phyloP scores from a whole-genome alignment of 129 eudicot species.

The Centrapalus pauciflorus region DNA sequence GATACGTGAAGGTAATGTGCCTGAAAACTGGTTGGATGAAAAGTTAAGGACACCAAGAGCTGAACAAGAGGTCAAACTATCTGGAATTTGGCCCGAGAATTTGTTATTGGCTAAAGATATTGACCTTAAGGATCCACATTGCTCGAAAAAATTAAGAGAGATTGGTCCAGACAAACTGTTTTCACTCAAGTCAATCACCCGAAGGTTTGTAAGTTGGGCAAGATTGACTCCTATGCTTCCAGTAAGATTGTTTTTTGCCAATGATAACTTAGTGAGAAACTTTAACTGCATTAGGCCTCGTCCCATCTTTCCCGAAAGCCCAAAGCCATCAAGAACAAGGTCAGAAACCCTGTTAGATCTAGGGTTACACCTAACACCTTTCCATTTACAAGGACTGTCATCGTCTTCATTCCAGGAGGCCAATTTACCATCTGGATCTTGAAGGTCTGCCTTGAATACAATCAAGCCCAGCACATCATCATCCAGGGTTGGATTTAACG shows the following conservation, averaged over 20 bases:
- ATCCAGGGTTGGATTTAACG: slow-evolving; percentile 51
- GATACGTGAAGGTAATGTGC: slow-evolving; percentile 47
- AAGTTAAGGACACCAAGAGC: slow-evolving; percentile 53
- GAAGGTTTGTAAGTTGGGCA: slow-evolving; percentile 43
- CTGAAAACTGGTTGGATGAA: slow-evolving; percentile 69
- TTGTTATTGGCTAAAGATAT: slow-evolving; percentile 56
- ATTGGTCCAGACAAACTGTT: slow-evolving; percentile 54
- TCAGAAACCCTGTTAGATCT: slow-evolving; percentile 87
- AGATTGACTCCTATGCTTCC: slow-evolving; percentile 56
- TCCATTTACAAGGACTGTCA: slow-evolving; percentile 80
- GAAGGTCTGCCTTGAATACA: slow-evolving; percentile 76
- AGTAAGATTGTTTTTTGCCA: slow-evolving; percentile 72
- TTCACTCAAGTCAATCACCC: slow-evolving; percentile 69
- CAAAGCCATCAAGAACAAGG: slow-evolving; percentile 71
- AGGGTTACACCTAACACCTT: slow-evolving; percentile 71
- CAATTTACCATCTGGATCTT: slow-evolving; percentile 69
- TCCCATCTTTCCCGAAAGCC: slow-evolving; percentile 68
- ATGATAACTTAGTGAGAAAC: slow-evolving; percentile 56
- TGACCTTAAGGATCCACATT: slow-evolving; percentile 76
- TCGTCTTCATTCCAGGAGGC: slow-evolving; percentile 89
- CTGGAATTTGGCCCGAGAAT: slow-evolving; percentile 66
- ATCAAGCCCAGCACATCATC: slow-evolving; percentile 84
- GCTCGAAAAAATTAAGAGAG: slow-evolving; percentile 45
- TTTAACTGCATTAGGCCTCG: slow-evolving; percentile 66
- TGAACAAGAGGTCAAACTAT: slow-evolving; percentile 62